Conservation (phyloP, 129 eudicot genomes). For the Chrysanthemum makinoi region DNA sequence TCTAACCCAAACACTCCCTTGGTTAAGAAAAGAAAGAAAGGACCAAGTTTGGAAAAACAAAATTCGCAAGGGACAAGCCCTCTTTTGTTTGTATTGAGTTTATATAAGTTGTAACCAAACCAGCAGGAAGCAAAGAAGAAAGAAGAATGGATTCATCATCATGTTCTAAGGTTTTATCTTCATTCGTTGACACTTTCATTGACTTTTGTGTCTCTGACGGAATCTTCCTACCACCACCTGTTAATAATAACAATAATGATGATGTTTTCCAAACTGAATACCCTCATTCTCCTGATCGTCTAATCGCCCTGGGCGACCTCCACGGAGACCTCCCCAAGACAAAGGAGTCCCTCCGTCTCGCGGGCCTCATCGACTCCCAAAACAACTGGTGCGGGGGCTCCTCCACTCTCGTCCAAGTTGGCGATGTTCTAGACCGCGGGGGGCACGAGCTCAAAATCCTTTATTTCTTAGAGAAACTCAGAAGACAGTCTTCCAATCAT, state of each 20-base stretch:
- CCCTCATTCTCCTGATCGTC: conserved; percentile 37
- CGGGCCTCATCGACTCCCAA: conserved; percentile 54
- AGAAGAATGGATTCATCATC: not conserved
- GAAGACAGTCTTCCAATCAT: conserved; percentile 42
- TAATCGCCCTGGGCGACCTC: conserved; percentile 91
- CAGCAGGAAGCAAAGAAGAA: not conserved
- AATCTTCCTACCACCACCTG: conserved; percentile 37
- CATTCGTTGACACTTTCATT: conserved; percentile 84
- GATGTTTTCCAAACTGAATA: no score
- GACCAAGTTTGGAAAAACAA: no score
- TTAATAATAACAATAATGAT: not conserved
- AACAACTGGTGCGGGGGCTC: conserved; percentile 81
- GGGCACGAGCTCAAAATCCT: conserved; percentile 64
- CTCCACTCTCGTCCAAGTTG: conserved; percentile 80
- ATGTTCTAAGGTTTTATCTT: conserved; percentile 52
- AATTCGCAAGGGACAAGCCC: no score
- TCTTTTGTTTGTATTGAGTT: no score
- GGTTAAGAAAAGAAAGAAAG: no score
- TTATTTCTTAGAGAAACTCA: conserved; percentile 68
- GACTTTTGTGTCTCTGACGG: conserved; percentile 82
- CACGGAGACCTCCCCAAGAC: conserved; percentile 82
- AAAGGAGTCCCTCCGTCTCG: conserved; percentile 66
- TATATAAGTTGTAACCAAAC: not conserved
- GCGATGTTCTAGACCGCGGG: conserved; percentile 92
- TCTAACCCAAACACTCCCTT: no score